Base-by-base conservation (phyloP, 768 basidiomycete genomes). In the Russula brevipes region DNA sequence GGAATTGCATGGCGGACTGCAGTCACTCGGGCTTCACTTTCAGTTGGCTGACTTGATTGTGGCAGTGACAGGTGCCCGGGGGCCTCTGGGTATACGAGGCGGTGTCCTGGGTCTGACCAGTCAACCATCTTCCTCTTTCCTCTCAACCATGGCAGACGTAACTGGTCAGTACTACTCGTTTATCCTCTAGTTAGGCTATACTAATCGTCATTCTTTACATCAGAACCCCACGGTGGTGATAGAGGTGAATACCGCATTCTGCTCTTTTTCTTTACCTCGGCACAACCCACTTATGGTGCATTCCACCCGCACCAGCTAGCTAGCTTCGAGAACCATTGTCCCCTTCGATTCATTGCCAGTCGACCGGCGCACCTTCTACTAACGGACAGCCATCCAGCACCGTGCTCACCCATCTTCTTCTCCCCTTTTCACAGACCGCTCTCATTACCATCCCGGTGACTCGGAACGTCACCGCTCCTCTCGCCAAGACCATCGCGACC, bases 401-500 rank as follows among this genome's bases (percentile, higher is more conserved):
- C 41, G 54, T 68, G 59, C 67, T 68, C 57, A 68, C 61, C 65
- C 46, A 35, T 31, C 45, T 50, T 52, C 54, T 60, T 60, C 55
- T 66, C 54, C 59, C 53, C 45, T 36, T 58, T 63, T 63, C 54
- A 60, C 67, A 68, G 67, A 68, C 19, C 67, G 67, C 12, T 56
- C 60, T 38, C 65, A 66, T 33, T 59, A 64, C 51, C 69, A 71
- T 54, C 69, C 70, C 54, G 60, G 70, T 41, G 69, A 72, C 47
- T 54, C 70, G 35, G 69, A 66, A 57, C 68, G 68, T 45, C 60
- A 69, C 44, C 71, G 70, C 67, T 65, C 69, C 51, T 69, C 64
- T 51, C 67, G 72, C 38, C 67, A 68, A 36, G 71, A 75, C 46
- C 66, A 72, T 44, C 72, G 73, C 52, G 69, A 68, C 45, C 66